Evolutionary conservation across 768 basidiomycete species (phyloP).

Genomic region (Boletus insuetus): DNA sequence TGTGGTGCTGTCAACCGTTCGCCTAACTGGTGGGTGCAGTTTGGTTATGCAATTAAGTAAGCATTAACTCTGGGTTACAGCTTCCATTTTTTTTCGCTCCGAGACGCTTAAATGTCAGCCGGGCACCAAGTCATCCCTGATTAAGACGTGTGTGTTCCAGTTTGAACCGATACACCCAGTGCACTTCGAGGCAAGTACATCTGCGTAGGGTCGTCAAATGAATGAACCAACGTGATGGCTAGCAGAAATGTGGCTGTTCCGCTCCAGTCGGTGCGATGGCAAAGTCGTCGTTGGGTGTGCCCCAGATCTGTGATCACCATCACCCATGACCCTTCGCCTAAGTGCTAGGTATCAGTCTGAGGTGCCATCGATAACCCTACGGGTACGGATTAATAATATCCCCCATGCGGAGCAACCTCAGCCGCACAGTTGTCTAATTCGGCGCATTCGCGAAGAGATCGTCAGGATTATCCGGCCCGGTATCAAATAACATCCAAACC

Average conservation of each 20-base stretch:
- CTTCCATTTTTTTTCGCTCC: constrained; percentile 31
- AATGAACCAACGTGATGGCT: constrained; percentile 22
- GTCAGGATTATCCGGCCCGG: constrained; percentile 31
- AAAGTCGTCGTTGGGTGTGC: constrained; percentile 7
- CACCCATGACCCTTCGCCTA: constrained; percentile 12
- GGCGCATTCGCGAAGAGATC: constrained; percentile 31
- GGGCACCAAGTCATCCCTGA: constrained; percentile 6
- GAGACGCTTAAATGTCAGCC: constrained; percentile 22
- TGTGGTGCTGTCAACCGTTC: constrained; percentile 11
- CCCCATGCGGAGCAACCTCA: constrained; percentile 19
- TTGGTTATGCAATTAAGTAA: constrained; percentile 24
- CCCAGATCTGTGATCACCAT: constrained; percentile 18
- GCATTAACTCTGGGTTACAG: constrained; percentile 6
- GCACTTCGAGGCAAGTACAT: constrained; percentile 23
- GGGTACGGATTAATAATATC: constrained; percentile 26
- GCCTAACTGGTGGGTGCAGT: constrained; percentile 13
- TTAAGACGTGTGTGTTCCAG: constrained; percentile 10
- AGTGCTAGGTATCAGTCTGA: neutral
- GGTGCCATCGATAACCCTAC: constrained; percentile 23
- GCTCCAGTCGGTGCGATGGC: constrained; percentile 23
- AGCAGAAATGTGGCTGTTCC: constrained; percentile 16
- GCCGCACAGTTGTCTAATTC: constrained; percentile 17
- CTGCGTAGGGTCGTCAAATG: constrained; percentile 13
- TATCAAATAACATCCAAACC: constrained; percentile 10
- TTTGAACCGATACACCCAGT: neutral